Base-by-base conservation (phyloP, 1,139 yeast genomes). In the Scheffersomyces stambukii region DNA sequence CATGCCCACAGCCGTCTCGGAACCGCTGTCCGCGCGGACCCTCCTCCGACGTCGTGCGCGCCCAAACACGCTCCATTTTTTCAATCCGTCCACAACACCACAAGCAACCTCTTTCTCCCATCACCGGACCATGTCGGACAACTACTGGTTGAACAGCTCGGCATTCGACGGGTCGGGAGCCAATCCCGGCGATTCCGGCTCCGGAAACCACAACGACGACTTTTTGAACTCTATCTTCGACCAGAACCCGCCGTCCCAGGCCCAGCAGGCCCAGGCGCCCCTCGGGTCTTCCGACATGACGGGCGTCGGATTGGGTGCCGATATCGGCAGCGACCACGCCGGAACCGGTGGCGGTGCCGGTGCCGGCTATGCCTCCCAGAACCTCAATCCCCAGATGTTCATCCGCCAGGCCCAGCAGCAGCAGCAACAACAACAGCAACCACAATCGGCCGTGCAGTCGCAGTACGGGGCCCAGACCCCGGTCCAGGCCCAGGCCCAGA, bases 131-230 rank as follows among this genome's bases (percentile, higher is more conserved):
- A 65, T 65, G 72, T 50, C 66, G 11, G 68, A 60, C 29, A 60
- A 56, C 45, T 60, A 58, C 45, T 66, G 72, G 70, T 56, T 64
- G 43, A 63, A 64, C 46, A 71, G 64, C 32, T 54, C 50, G 35
- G 68, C 64, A 32, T 61, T 62, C 36, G 35, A 39, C 20, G 24
- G 27, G 31, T 23, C 33, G 23, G n/a, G n/a, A n/a, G n/a, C n/a
- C n/a, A n/a, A n/a, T n/a, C n/a, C n/a, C n/a, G n/a, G n/a, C n/a
- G n/a, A n/a, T n/a, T 27, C 32, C 27, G 37, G 34, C 32, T 45
- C 42, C 23, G 42, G 38, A 16, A 37, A 36, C 25, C 42, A 40
- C 19, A 50, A 47, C 16, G 68, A 60, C 31, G 69, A 60, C 27
- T 61, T 64, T 41, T 46, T 64, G 35, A 55, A 50, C 38, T 55